Conservation (phyloP, 257 asterid genomes). For the Lithospermum erythrorhizon region DNA sequence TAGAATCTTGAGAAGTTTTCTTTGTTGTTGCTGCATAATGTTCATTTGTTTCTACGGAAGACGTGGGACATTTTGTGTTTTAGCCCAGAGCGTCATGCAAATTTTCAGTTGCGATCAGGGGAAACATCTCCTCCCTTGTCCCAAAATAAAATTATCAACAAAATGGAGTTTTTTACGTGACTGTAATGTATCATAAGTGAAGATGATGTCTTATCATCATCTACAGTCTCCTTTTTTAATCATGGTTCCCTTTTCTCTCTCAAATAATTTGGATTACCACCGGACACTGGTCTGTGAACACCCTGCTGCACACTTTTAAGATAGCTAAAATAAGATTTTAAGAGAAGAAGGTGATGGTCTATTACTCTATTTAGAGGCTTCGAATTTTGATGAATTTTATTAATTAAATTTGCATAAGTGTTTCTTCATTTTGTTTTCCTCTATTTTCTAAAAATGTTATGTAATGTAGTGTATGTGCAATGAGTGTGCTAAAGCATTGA, state of each 20-base stretch:
- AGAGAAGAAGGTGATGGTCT: neutral
- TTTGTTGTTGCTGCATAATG: too few species aligned
- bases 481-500: constrained; percentile 73
- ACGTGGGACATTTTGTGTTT: too few species aligned
- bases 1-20: too few species aligned
- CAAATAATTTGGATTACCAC: neutral
- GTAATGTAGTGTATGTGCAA: constrained; percentile 68
- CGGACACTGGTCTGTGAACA: neutral
- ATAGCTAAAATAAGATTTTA: neutral
- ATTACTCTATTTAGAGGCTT: neutral
- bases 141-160: too few species aligned
- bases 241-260: too few species aligned
- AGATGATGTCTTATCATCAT: neutral
- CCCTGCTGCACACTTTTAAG: neutral
- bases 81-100: too few species aligned
- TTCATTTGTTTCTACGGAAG: too few species aligned
- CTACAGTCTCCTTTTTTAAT: neutral
- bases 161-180: too few species aligned
- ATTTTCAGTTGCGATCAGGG: too few species aligned
- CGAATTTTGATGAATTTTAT: neutral
- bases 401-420: neutral
- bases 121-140: too few species aligned
- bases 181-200: too few species aligned
- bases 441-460: constrained; percentile 3
- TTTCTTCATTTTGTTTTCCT: neutral